Evolutionary conservation across 2,329 filamentous ascomycete genomes (phyloP).

Genomic region (Talaromyces piceae): DNA sequence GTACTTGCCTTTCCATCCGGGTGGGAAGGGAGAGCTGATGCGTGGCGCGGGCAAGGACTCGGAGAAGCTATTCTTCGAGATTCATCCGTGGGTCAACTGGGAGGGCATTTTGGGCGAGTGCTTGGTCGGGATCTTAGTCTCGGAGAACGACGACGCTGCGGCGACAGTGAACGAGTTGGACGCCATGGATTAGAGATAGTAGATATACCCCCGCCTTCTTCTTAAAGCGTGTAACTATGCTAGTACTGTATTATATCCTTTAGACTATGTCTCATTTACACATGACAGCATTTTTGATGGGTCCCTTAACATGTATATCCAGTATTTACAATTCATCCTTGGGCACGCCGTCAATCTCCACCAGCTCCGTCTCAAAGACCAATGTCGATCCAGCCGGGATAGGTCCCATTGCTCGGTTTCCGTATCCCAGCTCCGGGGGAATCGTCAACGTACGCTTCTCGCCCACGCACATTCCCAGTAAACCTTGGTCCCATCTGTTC

Average conservation of each 20-base stretch:
- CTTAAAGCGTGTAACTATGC: no score
- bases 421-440: constrained; percentile 79
- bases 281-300: not conserved
- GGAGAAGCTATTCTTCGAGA: constrained; percentile 54
- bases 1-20: constrained; percentile 85
- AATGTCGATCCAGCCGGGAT: constrained; percentile 77
- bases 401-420: constrained; percentile 64
- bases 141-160: constrained; percentile 43
- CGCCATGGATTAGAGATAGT: constrained; percentile 49
- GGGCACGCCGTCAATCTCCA: constrained; percentile 69
- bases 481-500: constrained; percentile 75
- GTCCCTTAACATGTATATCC: not conserved
- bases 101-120: constrained; percentile 58
- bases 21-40: constrained; percentile 58
- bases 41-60: constrained; percentile 61
- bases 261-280: not conserved
- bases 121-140: constrained; percentile 54
- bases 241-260: not conserved
- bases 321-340: constrained; percentile 37
- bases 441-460: constrained; percentile 88
- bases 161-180: constrained; percentile 39
- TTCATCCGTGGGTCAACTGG: constrained; percentile 64
- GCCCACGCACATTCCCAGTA: constrained; percentile 90
- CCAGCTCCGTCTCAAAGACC: constrained; percentile 85
- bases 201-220: not conserved